phyloP scores from a whole-genome alignment of 495 filamentous ascomycete species.

The Penicillium roqueforti region DNA sequence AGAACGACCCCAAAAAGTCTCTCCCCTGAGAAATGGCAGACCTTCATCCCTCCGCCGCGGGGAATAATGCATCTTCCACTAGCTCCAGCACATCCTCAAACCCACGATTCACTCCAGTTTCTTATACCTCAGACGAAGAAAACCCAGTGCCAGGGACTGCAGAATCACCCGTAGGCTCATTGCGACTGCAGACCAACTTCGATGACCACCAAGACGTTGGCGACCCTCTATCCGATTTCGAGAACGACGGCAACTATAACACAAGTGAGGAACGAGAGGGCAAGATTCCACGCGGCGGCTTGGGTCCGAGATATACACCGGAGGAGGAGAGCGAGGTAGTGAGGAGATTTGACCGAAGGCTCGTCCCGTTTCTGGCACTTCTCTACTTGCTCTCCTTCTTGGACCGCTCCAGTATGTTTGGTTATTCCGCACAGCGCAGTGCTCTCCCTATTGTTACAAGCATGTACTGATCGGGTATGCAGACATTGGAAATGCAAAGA shows the following conservation, averaged over 20 bases:
- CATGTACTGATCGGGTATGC: slow-evolving; percentile 4
- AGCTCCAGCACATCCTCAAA: slow-evolving; percentile 29
- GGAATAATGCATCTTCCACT: slow-evolving; percentile 26
- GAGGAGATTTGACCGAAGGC: slow-evolving; percentile 64
- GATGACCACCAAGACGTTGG: slow-evolving; percentile 13
- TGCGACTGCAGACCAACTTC: slow-evolving; percentile 40
- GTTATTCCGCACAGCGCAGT: neutral
- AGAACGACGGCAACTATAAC: slow-evolving; percentile 27
- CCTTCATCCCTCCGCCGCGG: slow-evolving; percentile 27
- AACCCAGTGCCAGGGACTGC: slow-evolving; percentile 8
- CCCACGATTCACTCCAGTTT: slow-evolving; percentile 35
- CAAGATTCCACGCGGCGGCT: slow-evolving; percentile 12
- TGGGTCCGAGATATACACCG: slow-evolving; percentile 52
- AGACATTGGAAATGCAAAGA: slow-evolving; percentile 79
- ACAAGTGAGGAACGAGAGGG: slow-evolving; percentile 29
- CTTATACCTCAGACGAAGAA: slow-evolving; percentile 30
- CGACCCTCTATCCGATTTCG: slow-evolving; percentile 23
- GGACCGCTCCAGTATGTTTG: slow-evolving; percentile 65
- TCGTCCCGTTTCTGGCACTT: slow-evolving; percentile 76
- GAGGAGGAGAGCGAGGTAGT: slow-evolving; percentile 72
- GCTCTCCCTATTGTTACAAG: neutral
- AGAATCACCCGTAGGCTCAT: slow-evolving; percentile 17
- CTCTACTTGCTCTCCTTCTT: slow-evolving; percentile 80
- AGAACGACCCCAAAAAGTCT: neutral
- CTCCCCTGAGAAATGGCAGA: slow-evolving; percentile 19